Percentiles rank a stretch among this genome's conserved stretches.
Conservation (phyloP, 176 grass and related monocot species). For the Miscanthus lutarioriparius region DNA sequence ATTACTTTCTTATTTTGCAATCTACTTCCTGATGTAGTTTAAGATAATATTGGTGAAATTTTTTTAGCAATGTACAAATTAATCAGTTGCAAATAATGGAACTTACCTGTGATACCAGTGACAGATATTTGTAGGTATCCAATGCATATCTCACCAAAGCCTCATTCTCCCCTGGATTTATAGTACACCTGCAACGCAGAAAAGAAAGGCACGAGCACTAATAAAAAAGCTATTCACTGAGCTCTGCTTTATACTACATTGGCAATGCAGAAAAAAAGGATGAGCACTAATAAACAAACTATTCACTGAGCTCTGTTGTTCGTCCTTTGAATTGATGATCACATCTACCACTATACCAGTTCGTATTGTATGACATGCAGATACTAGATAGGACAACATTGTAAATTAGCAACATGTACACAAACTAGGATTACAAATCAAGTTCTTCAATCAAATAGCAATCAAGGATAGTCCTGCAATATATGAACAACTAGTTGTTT, state of each 20-base stretch:
- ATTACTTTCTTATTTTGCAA: not conserved
- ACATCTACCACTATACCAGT: not conserved
- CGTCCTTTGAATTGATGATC: not conserved
- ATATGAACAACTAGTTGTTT: not conserved
- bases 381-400: constrained; percentile 1
- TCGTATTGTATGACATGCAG: not conserved
- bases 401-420: constrained; percentile 10
- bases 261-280: constrained; percentile 34
- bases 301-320: not conserved
- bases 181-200: constrained; percentile 75
- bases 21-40: not conserved
- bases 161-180: constrained; percentile 98
- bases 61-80: constrained; percentile 1
- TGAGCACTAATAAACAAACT: not conserved
- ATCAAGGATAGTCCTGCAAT: not conserved
- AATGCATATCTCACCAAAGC: constrained; percentile 92
- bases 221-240: not conserved
- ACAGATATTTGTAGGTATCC: constrained; percentile 80
- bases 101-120: constrained; percentile 69
- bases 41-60: not conserved
- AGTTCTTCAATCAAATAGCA: constrained; percentile 4
- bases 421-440: not conserved
- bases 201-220: not conserved
- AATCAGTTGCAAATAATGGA: constrained; percentile 1
- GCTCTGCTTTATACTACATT: constrained; percentile 73